Evolutionary conservation across 257 asterid genomes (phyloP), one percentile per base, ranked within the genome.

Genomic region (Solanum appendiculatum): DNA sequence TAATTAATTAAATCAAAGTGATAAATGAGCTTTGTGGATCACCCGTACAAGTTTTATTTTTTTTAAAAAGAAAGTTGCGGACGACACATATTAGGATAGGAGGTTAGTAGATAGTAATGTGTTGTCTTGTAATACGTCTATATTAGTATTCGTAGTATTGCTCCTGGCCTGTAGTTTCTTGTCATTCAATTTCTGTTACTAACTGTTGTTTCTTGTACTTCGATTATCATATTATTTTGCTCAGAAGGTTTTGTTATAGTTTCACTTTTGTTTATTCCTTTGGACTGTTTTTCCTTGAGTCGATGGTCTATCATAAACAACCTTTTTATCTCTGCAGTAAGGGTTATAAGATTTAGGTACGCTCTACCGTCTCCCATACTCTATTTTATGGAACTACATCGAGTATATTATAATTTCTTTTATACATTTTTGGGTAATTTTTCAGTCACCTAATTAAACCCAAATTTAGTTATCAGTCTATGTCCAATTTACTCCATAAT

Each of bases 251-350:
- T 58, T 23, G 15, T 23, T 58, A 23, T 58, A 29, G 14, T n/a
- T n/a, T 60, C 31, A 60, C 69, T 60, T 60, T n/a, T 1, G 7
- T 60, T 60, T 60, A n/a, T 60, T 60, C 15, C 5, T 60, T n/a
- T n/a, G 1, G 1, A 60, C 1, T 10, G 15, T 11, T 4, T 51
- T 51, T 60, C 1, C 1, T 60, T 60, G 7, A 60, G 16, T 1
- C 3, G 2, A n/a, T 23, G 7, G 7, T n/a, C 1, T 23, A 5
- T 60, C 1, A 10, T 0, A 23, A n/a, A 60, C 6, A 9, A n/a
- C 2, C 2, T 60, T 0, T 60, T n/a, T 60, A 60, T 6, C 0
- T n/a, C 1, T 5, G 7, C 0, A 0, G 0, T 23, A 5, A n/a
- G 16, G 5, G 0, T 54, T 1, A 20, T 60, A 23, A 60, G 0